Evolutionary conservation across 2,329 filamentous ascomycete species (phyloP), one percentile per base, ranked within the genome.

Genomic region (Moelleriella libera): DNA sequence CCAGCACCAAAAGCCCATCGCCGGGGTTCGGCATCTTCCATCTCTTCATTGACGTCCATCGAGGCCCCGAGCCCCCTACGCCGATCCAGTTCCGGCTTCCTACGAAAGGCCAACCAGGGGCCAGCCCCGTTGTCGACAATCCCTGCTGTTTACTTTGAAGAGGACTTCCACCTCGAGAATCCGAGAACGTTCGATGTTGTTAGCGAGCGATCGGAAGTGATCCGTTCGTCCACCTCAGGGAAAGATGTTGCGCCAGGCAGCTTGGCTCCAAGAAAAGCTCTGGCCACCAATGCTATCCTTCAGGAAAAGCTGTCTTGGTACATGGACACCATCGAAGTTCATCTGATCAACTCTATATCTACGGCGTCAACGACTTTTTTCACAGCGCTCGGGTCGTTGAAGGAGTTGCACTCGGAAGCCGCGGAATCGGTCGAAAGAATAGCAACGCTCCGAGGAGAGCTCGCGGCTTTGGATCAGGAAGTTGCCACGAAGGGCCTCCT

Each of bases 231-330:
- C 1, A 72, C 77, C 4, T 72, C 71, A 44, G 70, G 68, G 37
- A 64, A 65, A 5, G 63, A 70, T 4, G 85, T 82, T 60, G 80
- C 78, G 60, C 80, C 78, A 5, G 70, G 68, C 45, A 67, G 74
- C 0, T 66, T 74, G 28, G 58, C 59, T 2, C 81, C 85, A 7
- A 78, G 90, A 50, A 97, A 96, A 62, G 85, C 87, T 1, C 71
- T 98, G 30, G 90, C 90, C 6, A 96, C 89, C 0, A 98, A 98
- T 65, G 92, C 92, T 0, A 98, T 98, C 49, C 65, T 98, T 37
- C 92, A 98, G 62, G 92, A 98, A 65, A 98, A 98, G 65, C 71
- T 98, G 10, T 97, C 92, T 0, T 98, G 92, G 92, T 98, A 98
- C 63, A 95, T 98, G 88, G 92, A 98, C 62, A 98, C 92, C 0